Evolutionary conservation across 192 early-diverging fungal species (phyloP).

Genomic region (Chytriomyces sp.): DNA sequence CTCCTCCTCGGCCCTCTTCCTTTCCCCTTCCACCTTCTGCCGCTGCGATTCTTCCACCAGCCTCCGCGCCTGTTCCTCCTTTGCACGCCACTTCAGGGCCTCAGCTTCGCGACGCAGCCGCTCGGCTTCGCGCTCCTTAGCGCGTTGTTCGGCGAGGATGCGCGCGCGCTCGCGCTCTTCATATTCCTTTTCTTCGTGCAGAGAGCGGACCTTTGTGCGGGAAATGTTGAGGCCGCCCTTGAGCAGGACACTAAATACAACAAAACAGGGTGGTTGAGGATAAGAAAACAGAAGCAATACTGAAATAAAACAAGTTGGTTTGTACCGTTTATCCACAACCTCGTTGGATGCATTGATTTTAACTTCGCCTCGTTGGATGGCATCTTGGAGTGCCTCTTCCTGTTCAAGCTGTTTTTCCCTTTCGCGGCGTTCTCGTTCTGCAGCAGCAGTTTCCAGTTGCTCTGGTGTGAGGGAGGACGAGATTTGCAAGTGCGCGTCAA

Average conservation of each 20-base stretch:
- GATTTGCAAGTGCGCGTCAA: slow-evolving; percentile 55
- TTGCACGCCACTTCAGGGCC: slow-evolving; percentile 49
- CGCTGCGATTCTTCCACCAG: slow-evolving; percentile 13
- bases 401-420: slow-evolving; percentile 35
- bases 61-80: slow-evolving; percentile 44
- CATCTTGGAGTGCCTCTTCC: slow-evolving; percentile 43
- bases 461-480: slow-evolving; percentile 25
- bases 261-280: not conserved
- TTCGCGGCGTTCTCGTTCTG: slow-evolving; percentile 25
- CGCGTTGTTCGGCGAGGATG: slow-evolving; percentile 39
- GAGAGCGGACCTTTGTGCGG: slow-evolving; percentile 45
- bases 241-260: slow-evolving; percentile 54
- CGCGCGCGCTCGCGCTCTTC: slow-evolving; percentile 40
- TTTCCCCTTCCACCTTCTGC: slow-evolving; percentile 34
- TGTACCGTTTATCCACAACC: slow-evolving; percentile 73
- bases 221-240: slow-evolving; percentile 71
- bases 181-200: slow-evolving; percentile 49
- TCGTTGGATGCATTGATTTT: slow-evolving; percentile 70
- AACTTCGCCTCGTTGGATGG: slow-evolving; percentile 41
- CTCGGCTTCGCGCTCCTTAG: slow-evolving; percentile 56
- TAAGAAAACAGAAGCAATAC: not conserved
- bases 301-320: not conserved
- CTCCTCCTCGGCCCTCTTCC: slow-evolving; percentile 23
- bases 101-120: slow-evolving; percentile 52
- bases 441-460: slow-evolving; percentile 36